These are phyloP conservation scores for Rehmannia glutinosa DNA, from an alignment of 257 asterid genomes.

Conservation along the genomic window DNA sequence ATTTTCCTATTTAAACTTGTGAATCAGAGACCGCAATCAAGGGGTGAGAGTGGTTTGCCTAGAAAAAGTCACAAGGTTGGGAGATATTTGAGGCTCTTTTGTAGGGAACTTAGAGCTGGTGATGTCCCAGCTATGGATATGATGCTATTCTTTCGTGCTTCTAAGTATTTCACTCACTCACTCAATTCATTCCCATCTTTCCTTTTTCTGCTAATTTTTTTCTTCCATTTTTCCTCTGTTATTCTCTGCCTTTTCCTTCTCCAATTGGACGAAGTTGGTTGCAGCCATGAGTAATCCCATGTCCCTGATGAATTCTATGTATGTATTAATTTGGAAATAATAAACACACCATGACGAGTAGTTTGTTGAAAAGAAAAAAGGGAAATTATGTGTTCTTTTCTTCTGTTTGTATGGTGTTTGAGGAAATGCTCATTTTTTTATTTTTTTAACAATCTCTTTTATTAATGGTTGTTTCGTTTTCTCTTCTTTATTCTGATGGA, in stretches of 20 bases:
- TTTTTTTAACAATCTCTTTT: not conserved
- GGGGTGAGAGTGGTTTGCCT: conserved; percentile 1
- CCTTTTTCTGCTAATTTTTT: not conserved
- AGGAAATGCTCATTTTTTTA: not conserved
- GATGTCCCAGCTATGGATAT: not conserved
- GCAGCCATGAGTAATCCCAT: not conserved
- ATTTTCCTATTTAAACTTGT: no score
- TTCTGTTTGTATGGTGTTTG: no score
- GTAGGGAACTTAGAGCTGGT: conserved; percentile 15
- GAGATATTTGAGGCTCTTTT: conserved; percentile 27
- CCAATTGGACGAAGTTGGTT: not conserved
- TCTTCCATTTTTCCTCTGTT: not conserved
- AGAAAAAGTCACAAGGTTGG: conserved; percentile 18
- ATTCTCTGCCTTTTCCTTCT: not conserved
- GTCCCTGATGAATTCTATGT: not conserved
- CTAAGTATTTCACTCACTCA: not conserved
- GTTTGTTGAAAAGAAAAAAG: not conserved
- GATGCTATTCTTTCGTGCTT: not conserved
- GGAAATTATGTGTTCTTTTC: no score
- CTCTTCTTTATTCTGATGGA: not conserved
- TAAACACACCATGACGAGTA: not conserved
- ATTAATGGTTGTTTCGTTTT: no score
- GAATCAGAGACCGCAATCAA: conserved; percentile 14
- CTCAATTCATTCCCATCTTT: not conserved
- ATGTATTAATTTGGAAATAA: not conserved